Percentiles rank a stretch among this genome's conserved stretches.
Evolutionary conservation across 805 yeast genomes (phyloP).

Genomic region (Spencermartinsiella europaea): DNA sequence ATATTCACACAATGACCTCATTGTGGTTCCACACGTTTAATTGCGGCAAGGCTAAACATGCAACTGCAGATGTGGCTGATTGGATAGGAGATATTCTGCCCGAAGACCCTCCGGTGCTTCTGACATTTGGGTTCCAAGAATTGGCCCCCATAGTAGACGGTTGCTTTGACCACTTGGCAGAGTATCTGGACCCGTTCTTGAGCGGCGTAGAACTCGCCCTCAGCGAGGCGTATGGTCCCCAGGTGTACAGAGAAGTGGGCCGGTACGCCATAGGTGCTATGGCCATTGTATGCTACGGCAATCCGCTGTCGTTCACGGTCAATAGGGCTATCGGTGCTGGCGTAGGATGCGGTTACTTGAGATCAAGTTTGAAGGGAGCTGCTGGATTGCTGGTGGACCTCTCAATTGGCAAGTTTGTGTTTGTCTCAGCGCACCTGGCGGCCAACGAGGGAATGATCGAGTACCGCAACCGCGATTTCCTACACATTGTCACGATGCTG

Average conservation of each 20-base stretch:
- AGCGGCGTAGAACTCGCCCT: slow-evolving; percentile 24
- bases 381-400: slow-evolving; percentile 52
- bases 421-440: slow-evolving; percentile 65
- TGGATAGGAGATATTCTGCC: slow-evolving; percentile 8
- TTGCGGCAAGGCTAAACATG: slow-evolving; percentile 25
- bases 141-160: slow-evolving; percentile 32
- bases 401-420: slow-evolving; percentile 40
- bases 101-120: slow-evolving; percentile 17
- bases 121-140: slow-evolving; percentile 35
- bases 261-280: slow-evolving; percentile 27
- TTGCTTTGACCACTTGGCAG: slow-evolving; percentile 22
- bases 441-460: slow-evolving; percentile 69
- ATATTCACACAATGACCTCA: slow-evolving; percentile 6
- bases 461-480: slow-evolving; percentile 50
- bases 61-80: slow-evolving; percentile 8
- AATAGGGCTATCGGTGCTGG: slow-evolving; percentile 16
- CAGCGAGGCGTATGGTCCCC: slow-evolving; percentile 2
- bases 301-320: slow-evolving; percentile 3
- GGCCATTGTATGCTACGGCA: slow-evolving; percentile 25
- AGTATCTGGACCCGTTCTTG: slow-evolving; percentile 25
- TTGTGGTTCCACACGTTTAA: slow-evolving; percentile 26
- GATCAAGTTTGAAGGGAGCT: slow-evolving; percentile 71
- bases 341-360: slow-evolving; percentile 44
- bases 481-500: slow-evolving; percentile 46
- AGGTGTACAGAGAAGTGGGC: slow-evolving; percentile 16